Percentiles rank a stretch among this genome's conserved stretches.
Conservation (phyloP, 2,329 filamentous ascomycete genomes). For the Purpureocillium takamizusanense region DNA sequence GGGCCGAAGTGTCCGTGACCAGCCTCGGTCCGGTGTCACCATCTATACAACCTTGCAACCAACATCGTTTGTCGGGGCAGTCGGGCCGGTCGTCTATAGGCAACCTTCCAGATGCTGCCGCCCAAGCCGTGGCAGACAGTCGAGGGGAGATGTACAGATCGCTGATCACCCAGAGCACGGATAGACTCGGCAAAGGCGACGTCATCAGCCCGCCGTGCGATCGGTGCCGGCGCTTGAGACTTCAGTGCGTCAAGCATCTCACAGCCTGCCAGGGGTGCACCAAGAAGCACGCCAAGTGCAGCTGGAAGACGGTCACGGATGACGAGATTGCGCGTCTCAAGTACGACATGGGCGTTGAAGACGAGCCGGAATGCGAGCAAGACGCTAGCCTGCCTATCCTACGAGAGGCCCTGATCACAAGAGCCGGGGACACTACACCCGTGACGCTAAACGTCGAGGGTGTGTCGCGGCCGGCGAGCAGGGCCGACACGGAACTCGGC, state of each 20-base stretch:
- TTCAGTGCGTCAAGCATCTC: constrained; percentile 76
- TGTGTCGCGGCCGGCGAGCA: constrained; percentile 5
- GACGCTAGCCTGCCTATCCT: constrained; percentile 8
- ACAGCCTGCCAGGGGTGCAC: constrained; percentile 83
- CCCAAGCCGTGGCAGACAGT: constrained; percentile 12
- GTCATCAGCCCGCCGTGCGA: constrained; percentile 77
- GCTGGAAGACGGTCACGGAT: constrained; percentile 72
- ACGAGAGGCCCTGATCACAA: background rate
- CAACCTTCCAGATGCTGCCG: constrained; percentile 16
- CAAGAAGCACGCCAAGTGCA: constrained; percentile 82
- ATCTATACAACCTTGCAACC: constrained; percentile 13
- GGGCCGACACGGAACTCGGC: constrained; percentile 6
- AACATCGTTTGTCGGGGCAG: constrained; percentile 4
- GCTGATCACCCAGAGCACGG: constrained; percentile 66
- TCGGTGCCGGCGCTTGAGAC: constrained; percentile 68
- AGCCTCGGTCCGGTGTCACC: constrained; percentile 17
- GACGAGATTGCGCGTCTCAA: constrained; percentile 45
- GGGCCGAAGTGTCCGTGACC: constrained; percentile 14
- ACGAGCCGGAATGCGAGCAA: constrained; percentile 2
- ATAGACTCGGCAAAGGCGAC: constrained; percentile 65
- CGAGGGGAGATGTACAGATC: constrained; percentile 27
- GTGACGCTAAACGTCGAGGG: background rate
- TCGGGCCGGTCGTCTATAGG: constrained; percentile 8
- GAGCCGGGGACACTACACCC: background rate
- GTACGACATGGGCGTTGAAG: constrained; percentile 14